phyloP scores from a whole-genome alignment of 2,329 filamentous ascomycete species.

The Exophiala viscosa region DNA sequence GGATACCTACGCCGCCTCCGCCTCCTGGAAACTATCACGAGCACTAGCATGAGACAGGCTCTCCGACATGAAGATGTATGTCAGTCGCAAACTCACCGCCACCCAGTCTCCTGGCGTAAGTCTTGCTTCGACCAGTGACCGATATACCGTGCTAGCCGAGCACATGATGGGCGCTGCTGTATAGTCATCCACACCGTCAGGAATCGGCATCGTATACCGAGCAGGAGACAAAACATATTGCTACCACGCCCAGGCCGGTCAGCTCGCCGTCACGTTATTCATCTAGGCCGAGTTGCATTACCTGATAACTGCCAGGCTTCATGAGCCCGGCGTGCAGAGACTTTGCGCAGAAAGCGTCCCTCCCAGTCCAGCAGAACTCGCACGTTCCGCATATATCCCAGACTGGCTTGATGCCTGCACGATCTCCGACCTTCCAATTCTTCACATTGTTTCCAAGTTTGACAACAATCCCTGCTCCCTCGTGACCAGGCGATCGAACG shows the following conservation, averaged over 20 bases:
- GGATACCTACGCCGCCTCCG: slow-evolving; percentile 33
- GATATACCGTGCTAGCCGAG: slow-evolving; percentile 44
- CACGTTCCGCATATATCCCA: slow-evolving; percentile 37
- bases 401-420: slow-evolving; percentile 38
- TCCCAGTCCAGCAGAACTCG: slow-evolving; percentile 31
- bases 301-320: no score
- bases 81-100: neutral
- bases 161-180: slow-evolving; percentile 41
- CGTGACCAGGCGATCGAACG: slow-evolving; percentile 40
- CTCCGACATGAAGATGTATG: no score
- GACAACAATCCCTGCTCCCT: slow-evolving; percentile 43
- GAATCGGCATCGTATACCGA: slow-evolving; percentile 25
- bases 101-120: slow-evolving; percentile 17
- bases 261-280: no score
- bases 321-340: slow-evolving; percentile 8
- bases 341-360: slow-evolving; percentile 8
- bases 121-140: slow-evolving; percentile 30
- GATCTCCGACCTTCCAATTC: slow-evolving; percentile 38
- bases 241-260: slow-evolving; percentile 16
- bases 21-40: slow-evolving; percentile 34
- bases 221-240: slow-evolving; percentile 38
- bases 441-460: slow-evolving; percentile 47
- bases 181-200: slow-evolving; percentile 36
- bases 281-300: neutral
- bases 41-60: no score